Evolutionary conservation across 495 filamentous ascomycete genomes (phyloP).

Genomic region (Parmelia sp.): DNA sequence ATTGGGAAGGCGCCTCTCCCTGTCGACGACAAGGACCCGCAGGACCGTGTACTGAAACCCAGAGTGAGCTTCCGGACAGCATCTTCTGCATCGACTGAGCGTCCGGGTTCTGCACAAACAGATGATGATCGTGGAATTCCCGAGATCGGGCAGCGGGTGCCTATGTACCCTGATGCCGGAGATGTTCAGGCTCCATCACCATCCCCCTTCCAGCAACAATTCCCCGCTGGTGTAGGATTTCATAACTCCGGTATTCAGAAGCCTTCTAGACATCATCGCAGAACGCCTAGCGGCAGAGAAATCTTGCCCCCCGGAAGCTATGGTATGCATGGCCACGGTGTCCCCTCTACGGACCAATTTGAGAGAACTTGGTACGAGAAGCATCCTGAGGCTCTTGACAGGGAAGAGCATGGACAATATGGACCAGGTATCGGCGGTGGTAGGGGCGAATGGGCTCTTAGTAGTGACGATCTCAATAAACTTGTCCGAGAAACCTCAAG

Average conservation of each 20-base stretch:
- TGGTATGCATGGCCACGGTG: constrained; percentile 79
- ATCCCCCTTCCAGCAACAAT: constrained; percentile 47
- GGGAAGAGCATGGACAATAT: constrained; percentile 66
- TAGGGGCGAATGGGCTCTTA: constrained; percentile 77
- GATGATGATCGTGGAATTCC: constrained; percentile 77
- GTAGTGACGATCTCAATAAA: constrained; percentile 85
- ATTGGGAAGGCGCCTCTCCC: constrained; percentile 60
- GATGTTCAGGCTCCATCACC: constrained; percentile 96
- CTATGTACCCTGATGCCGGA: constrained; percentile 89
- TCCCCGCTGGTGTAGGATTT: constrained; percentile 50
- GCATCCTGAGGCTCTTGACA: constrained; percentile 69
- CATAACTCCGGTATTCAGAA: constrained; percentile 43
- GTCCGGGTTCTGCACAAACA: constrained; percentile 41
- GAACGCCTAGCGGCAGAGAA: constrained; percentile 55
- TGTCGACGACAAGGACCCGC: constrained; percentile 52
- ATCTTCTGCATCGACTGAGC: constrained; percentile 46
- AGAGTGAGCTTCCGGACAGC: constrained; percentile 46
- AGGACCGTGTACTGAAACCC: constrained; percentile 42
- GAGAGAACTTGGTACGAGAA: constrained; percentile 86
- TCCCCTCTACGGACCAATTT: constrained; percentile 60
- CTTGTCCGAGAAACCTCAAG: constrained; percentile 69
- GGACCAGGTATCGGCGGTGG: constrained; percentile 57
- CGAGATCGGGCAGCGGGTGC: constrained; percentile 81
- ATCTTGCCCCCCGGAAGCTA: constrained; percentile 72
- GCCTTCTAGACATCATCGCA: constrained; percentile 53